Evolutionary conservation across 306 rosid species (phyloP).

Genomic region (Rosa lucieae): DNA sequence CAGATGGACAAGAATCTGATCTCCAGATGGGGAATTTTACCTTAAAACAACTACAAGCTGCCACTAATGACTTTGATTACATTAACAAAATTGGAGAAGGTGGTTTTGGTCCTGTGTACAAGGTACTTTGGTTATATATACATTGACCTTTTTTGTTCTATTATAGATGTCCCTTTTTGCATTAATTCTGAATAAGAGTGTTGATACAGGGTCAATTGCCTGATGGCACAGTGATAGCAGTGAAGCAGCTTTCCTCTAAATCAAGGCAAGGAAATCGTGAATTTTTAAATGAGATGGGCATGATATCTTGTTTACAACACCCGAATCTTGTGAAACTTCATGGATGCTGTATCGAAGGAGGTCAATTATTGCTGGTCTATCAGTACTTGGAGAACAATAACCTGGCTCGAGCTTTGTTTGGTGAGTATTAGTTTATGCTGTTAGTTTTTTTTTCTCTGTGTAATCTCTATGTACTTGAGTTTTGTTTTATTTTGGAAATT

Average conservation of each 20-base stretch:
- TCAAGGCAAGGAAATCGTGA: constrained; percentile 79
- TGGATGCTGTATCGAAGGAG: constrained; percentile 70
- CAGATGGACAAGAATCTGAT: constrained; percentile 37
- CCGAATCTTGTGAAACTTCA: constrained; percentile 78
- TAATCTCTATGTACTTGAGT: neutral
- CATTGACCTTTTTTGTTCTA: neutral
- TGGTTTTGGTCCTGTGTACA: constrained; percentile 72
- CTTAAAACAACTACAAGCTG: constrained; percentile 53
- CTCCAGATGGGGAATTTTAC: constrained; percentile 53
- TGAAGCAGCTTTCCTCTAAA: constrained; percentile 67
- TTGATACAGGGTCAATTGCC: constrained; percentile 56
- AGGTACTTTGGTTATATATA: constrained; percentile 34
- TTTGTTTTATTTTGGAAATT: neutral
- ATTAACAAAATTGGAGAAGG: constrained; percentile 72
- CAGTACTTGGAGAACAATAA: constrained; percentile 78
- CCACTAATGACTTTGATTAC: constrained; percentile 51
- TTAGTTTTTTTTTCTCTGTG: neutral
- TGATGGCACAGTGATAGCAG: constrained; percentile 66
- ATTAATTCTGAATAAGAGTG: constrained; percentile 12
- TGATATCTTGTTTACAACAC: constrained; percentile 69
- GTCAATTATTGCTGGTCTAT: constrained; percentile 62
- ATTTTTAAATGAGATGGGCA: constrained; percentile 71
- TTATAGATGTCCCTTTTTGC: constrained; percentile 11
- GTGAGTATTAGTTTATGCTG: constrained; percentile 34
- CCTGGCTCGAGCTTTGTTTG: constrained; percentile 65